Evolutionary conservation across 768 basidiomycete species (phyloP).

Genomic region (Hebeloma cylindrosporum): DNA sequence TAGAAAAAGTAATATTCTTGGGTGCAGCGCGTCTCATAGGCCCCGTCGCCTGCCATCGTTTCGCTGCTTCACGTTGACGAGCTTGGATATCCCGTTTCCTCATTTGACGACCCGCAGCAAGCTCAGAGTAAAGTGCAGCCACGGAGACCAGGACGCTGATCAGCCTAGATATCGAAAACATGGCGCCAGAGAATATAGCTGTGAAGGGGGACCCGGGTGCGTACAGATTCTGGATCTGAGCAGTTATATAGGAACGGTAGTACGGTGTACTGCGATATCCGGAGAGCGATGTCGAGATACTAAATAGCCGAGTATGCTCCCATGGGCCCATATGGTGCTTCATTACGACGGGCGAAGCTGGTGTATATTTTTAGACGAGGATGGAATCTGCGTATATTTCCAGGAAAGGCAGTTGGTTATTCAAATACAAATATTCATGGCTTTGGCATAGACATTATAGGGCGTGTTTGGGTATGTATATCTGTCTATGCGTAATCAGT

Average conservation of each 20-base stretch:
- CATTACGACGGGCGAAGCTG: slow-evolving; percentile 14
- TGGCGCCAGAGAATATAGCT: slow-evolving; percentile 3
- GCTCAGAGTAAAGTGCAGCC: slow-evolving; percentile 15
- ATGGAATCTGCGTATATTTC: slow-evolving; percentile 5
- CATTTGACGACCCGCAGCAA: slow-evolving; percentile 31
- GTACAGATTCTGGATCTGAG: background rate
- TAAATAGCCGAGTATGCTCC: background rate
- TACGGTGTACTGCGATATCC: no score
- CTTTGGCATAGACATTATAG: no score
- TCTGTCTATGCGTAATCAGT: no score
- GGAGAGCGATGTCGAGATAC: background rate
- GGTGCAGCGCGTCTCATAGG: slow-evolving; percentile 22
- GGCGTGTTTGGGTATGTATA: no score
- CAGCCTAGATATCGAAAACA: slow-evolving; percentile 11
- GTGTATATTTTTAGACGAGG: slow-evolving; percentile 14
- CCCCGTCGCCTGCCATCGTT: slow-evolving; percentile 33
- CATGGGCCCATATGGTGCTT: slow-evolving; percentile 15
- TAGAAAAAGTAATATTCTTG: slow-evolving; percentile 72
- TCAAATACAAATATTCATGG: no score
- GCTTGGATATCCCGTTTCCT: slow-evolving; percentile 44
- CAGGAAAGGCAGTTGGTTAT: no score
- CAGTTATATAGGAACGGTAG: no score
- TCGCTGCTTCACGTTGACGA: slow-evolving; percentile 48
- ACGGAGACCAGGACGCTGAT: slow-evolving; percentile 15
- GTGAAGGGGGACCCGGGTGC: slow-evolving; percentile 10